Base-by-base conservation (phyloP, 352 stramenopile species). In the Globisporangium iwayamae region DNA sequence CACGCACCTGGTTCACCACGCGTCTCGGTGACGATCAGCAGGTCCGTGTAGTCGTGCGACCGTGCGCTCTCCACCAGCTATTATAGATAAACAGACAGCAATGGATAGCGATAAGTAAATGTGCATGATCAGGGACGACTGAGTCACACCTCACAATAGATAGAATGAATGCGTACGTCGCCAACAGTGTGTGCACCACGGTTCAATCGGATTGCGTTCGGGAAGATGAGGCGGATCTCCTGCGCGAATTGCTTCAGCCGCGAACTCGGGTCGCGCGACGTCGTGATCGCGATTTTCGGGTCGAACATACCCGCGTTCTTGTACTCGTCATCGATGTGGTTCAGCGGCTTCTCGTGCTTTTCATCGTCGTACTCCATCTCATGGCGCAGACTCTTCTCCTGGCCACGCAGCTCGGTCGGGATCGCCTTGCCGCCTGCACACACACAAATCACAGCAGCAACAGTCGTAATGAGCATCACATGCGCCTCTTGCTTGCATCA, bases 241-340 rank as follows among this genome's bases (percentile, higher is more conserved):
- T 99, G 99, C n/a, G 96, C 90, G 77, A 99, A 99, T 81, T 99
- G 97, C 75, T 99, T 99, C 32, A 99, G 85, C 14, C 98, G 93
- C 53, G 90, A 97, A 59, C 86, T 98, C 32, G 98, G 98, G 73
- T 98, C 92, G 41, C 96, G 95, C 52, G 92, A 98, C 46, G 98
- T 99, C 8, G 97, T 99, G 36, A 99, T 94, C 65, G 97, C 99
- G 45, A 99, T 89, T 64, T 98, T 98, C 38, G 97, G 98, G 76
- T 99, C 97, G 56, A 95, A 91, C 71, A 98, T 93, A 53, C 96
- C 98, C 6, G 96, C 96, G 73, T 98, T 97, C 69, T 96, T 98
- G 78, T 99, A 99, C 80, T 99, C 98, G 80, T 99, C 97, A 74
- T 99, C 98, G 32, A 99, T 96, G 71, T 98, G 87, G 66, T 83